Evolutionary conservation across 257 asterid genomes (phyloP), one percentile per base, ranked within the genome.

Genomic region (Ilex asprella): DNA sequence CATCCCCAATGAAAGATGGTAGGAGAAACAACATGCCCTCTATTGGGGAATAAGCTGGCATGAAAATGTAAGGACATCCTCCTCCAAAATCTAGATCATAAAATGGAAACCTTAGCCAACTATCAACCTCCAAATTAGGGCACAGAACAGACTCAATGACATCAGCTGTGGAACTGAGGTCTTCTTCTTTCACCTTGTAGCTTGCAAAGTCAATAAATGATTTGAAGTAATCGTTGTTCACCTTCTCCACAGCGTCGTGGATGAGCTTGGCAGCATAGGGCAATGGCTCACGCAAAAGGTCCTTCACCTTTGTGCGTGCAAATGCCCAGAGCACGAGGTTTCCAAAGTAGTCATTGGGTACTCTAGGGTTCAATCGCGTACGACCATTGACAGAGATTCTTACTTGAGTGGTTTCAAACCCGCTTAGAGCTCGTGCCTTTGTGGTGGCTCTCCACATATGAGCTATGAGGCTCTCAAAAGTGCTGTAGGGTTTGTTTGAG

Each of bases 381-480:
- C 97, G 86, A 3, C 97, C 96, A 7, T 90, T 87, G 2, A 90
- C 95, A 0, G 96, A 81, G 0, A 90, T 79, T 70, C 79, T 74
- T 0, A 87, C 78, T 51, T 83, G 84, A 0, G 91, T 90, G 2
- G 85, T 80, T 74, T 85, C 93, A 0, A 21, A 56, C 0, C 70
- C 79, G 13, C 70, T 73, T 46, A 85, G 74, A 47, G 84, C 77
- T 1, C 97, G 92, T 0, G 97, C 91, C 59, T 66, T 85, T 3
- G 95, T 90, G 54, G 83, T 74, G 41, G 79, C 76, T 59, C 86
- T 71, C 97, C 97, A 87, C 1, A 87, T 76, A 79, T 90, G 96
- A 21, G 95, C 97, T 43, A 87, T 72, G 0, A 90, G 80, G 78
- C 93, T 82, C 67, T 90, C 93, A 5, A 90, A 85, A 0, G 97